Evolutionary conservation across 2,329 filamentous ascomycete species (phyloP), one percentile per base, ranked within the genome.

Genomic region (Colletotrichum gigasporum): DNA sequence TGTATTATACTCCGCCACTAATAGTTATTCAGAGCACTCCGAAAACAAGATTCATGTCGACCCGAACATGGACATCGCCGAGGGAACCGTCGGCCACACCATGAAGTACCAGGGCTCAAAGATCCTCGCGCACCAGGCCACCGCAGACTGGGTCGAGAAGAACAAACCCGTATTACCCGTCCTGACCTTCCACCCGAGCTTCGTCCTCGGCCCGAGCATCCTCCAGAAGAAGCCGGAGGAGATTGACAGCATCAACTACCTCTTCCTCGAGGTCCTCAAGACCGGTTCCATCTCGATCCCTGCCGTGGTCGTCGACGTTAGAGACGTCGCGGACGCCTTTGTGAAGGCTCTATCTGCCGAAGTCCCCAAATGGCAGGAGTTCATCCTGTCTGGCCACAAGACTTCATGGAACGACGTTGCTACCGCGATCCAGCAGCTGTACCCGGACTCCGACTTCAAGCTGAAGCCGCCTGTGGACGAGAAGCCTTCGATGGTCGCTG

Each of bases 101-200:
- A 7, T 34, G 9, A 63, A 51, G 18, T 60, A 60, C 10, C 47
- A 58, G 1, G 54, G 44, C 3, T 59, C 60, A 28, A 63, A 63
- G 18, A 39, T 60, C 3, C 54, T 63, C 14, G 60, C 60, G 7
- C 60, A 63, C 16, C 45, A 57, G 5, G 45, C 45, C 2, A 42
- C 54, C 2, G 35, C 32, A 3, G 39, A 59, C 18, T 63, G 53
- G 54, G 45, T 45, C 10, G n/a, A 24, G 3, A 37, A 52, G 24
- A 18, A 59, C 32, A 22, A 10, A 0, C 60, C 60, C 2, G 5
- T 9, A 7, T 63, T 52, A 32, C 11, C 22, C 3, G 28, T 63
- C 7, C 12, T 63, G 7, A 63, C 60, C 3, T 20, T 63, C 7
- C 45, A 63, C 39, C 54, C 60, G 2, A 51, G 35, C 3, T 60